Percentiles rank a stretch among this genome's conserved stretches.
These are phyloP conservation scores for Apiotrichum gracile DNA, from an alignment of 1,284 basidiomycete species.

Conservation along the genomic window DNA sequence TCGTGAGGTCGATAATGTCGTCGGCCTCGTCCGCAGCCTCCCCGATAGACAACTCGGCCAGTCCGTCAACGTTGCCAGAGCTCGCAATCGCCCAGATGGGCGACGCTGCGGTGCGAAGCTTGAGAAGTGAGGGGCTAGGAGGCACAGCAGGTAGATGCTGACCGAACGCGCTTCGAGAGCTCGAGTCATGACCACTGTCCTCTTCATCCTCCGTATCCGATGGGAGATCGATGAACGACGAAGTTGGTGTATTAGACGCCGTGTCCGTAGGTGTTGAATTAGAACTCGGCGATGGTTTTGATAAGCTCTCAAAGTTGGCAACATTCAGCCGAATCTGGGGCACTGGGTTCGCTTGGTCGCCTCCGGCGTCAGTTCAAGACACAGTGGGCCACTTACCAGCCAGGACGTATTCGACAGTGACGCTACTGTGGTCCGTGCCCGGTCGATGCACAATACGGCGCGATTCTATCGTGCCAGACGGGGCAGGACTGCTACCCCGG, in stretches of 20 bases:
- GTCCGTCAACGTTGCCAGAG: constrained; percentile 17
- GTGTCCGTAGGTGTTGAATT: background rate
- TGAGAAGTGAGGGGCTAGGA: constrained; percentile 30
- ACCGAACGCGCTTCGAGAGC: too few relatives aligned
- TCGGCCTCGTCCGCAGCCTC: constrained; percentile 13
- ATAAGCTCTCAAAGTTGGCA: background rate
- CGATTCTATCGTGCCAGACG: background rate
- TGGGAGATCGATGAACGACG: constrained; percentile 2
- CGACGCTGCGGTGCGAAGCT: constrained; percentile 29
- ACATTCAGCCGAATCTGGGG: constrained; percentile 44
- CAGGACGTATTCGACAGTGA: constrained; percentile 46
- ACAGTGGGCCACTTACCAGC: constrained; percentile 28
- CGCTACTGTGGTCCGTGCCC: constrained; percentile 16
- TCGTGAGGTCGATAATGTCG: constrained; percentile 2
- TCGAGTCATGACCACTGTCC: constrained; percentile 13
- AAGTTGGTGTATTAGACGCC: constrained; percentile 13
- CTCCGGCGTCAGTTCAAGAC: constrained; percentile 21
- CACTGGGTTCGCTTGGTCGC: constrained; percentile 35
- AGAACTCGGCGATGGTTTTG: background rate
- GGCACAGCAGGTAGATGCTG: constrained; percentile 1
- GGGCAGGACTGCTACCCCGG: background rate
- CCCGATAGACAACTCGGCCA: constrained; percentile 33
- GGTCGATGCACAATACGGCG: constrained; percentile 6
- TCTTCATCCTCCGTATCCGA: constrained; percentile 26
- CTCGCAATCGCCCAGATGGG: constrained; percentile 45